These are phyloP conservation scores for Pythium chondricola DNA, from an alignment of 352 stramenopile genomes.

Conservation along the genomic window DNA sequence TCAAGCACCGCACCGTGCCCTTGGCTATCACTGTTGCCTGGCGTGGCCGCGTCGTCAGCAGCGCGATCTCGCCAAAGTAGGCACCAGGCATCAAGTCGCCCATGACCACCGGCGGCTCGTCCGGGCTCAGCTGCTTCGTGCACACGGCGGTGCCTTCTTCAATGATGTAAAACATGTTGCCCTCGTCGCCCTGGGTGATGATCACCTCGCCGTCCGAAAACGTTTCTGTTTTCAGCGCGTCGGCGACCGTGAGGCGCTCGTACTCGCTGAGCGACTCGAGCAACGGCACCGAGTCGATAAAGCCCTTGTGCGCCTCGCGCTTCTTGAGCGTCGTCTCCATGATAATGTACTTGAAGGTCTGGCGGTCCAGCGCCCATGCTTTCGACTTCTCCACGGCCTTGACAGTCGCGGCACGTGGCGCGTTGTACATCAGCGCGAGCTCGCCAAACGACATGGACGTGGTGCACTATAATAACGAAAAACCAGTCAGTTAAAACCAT, in stretches of 20 bases:
- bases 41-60: constrained; percentile 91
- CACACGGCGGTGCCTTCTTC: constrained; percentile 74
- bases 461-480: constrained; percentile 46
- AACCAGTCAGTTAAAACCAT: constrained; percentile 1
- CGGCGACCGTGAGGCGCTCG: constrained; percentile 86
- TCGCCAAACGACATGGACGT: constrained; percentile 94
- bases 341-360: constrained; percentile 90
- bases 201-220: constrained; percentile 88
- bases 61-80: constrained; percentile 95
- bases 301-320: constrained; percentile 80
- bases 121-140: constrained; percentile 77
- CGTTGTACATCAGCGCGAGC: constrained; percentile 97
- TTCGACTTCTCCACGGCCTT: constrained; percentile 89
- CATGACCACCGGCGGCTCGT: constrained; percentile 71
- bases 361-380: constrained; percentile 87
- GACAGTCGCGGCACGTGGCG: constrained; percentile 92
- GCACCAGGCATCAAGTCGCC: constrained; percentile 87
- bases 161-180: constrained; percentile 90
- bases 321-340: constrained; percentile 90
- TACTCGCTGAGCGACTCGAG: constrained; percentile 88
- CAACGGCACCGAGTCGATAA: constrained; percentile 86
- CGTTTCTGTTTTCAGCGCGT: constrained; percentile 74
- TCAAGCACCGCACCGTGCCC: constrained; percentile 86
- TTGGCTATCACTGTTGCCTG: constrained; percentile 85
- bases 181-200: constrained; percentile 85